A percentile compares a stretch with the other conserved stretches of the same genome.
Evolutionary conservation across 441 rosid genomes (phyloP).

Genomic region (Corymbia calophylla): DNA sequence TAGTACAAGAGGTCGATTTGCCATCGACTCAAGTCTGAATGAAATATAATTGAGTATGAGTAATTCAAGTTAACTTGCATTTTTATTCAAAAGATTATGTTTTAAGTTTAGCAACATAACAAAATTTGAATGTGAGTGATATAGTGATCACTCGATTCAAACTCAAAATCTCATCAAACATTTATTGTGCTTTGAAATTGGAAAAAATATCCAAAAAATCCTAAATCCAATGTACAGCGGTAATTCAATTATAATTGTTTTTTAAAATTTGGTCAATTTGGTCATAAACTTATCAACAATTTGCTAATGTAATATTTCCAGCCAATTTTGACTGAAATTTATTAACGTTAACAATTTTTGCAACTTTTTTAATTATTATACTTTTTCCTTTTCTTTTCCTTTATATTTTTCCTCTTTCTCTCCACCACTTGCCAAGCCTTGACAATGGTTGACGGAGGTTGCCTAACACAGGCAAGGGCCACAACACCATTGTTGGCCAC

Average conservation of each 20-base stretch:
- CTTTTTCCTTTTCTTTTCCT: background rate
- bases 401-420: background rate
- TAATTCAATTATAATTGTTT: fast-evolving
- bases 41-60: background rate
- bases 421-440: background rate
- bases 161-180: background rate
- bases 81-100: background rate
- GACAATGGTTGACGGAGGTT: fast-evolving
- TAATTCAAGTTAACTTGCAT: background rate
- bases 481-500: fast-evolving
- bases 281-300: fast-evolving
- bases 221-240: fast-evolving
- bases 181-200: no score
- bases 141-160: background rate
- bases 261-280: background rate
- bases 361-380: background rate
- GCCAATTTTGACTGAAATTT: background rate
- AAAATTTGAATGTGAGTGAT: background rate
- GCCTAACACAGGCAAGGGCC: fast-evolving
- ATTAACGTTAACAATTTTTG: background rate
- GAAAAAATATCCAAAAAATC: background rate
- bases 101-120: background rate
- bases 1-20: background rate
- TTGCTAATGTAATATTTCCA: background rate
- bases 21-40: background rate